Evolutionary conservation across 2,329 filamentous ascomycete genomes (phyloP), one percentile per base, ranked within the genome.

Genomic region (Verticillium zaregamsianum): DNA sequence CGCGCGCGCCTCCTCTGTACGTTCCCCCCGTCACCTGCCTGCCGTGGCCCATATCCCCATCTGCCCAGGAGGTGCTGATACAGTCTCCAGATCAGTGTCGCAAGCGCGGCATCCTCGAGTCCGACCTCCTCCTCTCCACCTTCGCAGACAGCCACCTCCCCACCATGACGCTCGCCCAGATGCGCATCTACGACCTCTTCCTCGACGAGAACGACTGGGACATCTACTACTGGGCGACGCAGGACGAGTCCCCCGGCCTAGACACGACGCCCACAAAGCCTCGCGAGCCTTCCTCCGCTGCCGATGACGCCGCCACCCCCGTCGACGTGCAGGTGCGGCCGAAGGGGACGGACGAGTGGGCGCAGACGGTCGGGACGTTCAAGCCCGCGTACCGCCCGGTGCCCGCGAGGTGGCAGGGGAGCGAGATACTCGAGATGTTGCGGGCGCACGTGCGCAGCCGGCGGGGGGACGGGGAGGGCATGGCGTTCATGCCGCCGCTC

Each of bases 121-220:
- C 91, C 66, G 95, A 99, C 76, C 91, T 99, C 60, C 87, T 99
- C 66, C 90, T 98, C 68, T 97, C 92, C 63, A 99, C 95, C 67
- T 99, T 99, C 74, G 95, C 95, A 66, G 87, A 94, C 67, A 80
- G 82, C 60, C 84, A 96, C 76, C 88, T 99, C 25, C 80, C 82
- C 54, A 80, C 79, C 64, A 96, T 99, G 91, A 86, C 85, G 1
- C 76, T 80, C 6, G 76, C 82, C 58, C 90, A 96, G 72, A 87
- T 98, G 68, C 77, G 85, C 69, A 86, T 96, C 76, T 98, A 95
- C 80, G 94, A 98, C 75, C 80, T 84, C 32, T 96, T 99, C 81
- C 87, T 99, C 61, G 95, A 99, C 77, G 95, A 99, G 79, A 99
- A 99, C 77, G 95, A 99, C 80, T 99, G 95, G 95, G 95, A 99